These are phyloP conservation scores for Amanita muscaria DNA, from an alignment of 768 basidiomycete genomes.

Conservation along the genomic window DNA sequence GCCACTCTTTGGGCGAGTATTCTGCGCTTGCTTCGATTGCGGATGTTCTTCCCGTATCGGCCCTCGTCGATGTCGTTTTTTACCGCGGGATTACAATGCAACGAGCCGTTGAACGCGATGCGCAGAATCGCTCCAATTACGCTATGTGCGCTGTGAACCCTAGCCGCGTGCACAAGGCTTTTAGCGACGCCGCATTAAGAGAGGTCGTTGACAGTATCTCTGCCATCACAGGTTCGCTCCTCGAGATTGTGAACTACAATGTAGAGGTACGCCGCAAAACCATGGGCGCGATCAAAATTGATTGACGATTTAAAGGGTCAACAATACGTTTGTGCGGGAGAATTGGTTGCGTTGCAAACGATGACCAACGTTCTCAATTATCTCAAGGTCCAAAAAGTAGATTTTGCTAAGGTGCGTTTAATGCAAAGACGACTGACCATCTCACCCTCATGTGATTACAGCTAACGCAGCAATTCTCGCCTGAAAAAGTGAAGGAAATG, in stretches of 20 bases:
- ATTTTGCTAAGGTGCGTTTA: conserved; percentile 66
- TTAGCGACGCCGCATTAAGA: conserved; percentile 91
- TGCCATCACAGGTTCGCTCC: conserved; percentile 61
- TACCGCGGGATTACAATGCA: conserved; percentile 99
- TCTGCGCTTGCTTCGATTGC: conserved; percentile 97
- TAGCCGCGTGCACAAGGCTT: conserved; percentile 86
- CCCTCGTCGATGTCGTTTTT: conserved; percentile 96
- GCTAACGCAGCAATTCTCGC: conserved; percentile 79
- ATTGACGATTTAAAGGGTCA: conserved; percentile 54
- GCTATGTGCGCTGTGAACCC: conserved; percentile 99
- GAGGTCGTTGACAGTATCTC: conserved; percentile 94
- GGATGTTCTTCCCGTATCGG: conserved; percentile 90
- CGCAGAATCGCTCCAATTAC: conserved; percentile 88
- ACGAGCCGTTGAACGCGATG: conserved; percentile 94
- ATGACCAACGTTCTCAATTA: conserved; percentile 96
- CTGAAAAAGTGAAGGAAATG: conserved; percentile 97
- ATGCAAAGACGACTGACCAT: conserved; percentile 6
- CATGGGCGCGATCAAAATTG: conserved; percentile 5
- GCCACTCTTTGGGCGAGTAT: conserved; percentile 98
- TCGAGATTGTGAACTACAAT: conserved; percentile 98
- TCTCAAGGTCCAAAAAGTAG: conserved; percentile 92
- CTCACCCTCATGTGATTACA: conserved; percentile 20
- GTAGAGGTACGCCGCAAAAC: conserved; percentile 54
- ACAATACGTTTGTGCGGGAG: conserved; percentile 99
- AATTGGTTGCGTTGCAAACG: conserved; percentile 85